A percentile compares a stretch with the other conserved stretches of the same genome.
Evolutionary conservation across 306 rosid species (phyloP).

Genomic region (Elaeagnus macrophylla): DNA sequence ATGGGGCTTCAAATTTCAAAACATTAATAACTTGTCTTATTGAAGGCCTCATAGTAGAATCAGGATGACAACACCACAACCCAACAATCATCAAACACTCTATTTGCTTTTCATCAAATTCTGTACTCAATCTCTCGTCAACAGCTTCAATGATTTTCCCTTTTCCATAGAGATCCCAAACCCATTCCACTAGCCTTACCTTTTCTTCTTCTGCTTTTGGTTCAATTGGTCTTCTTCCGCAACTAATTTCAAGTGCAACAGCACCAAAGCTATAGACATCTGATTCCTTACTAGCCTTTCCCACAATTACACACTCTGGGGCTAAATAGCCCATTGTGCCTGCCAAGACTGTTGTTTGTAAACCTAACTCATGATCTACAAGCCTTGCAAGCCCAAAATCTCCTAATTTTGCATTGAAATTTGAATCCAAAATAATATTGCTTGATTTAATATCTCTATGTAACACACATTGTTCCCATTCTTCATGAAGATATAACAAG

Average conservation of each 20-base stretch:
- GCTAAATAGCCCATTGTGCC: constrained; percentile 76
- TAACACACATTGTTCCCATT: constrained; percentile 77
- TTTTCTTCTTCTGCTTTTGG: constrained; percentile 27
- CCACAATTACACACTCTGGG: constrained; percentile 57
- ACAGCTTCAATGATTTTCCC: constrained; percentile 37
- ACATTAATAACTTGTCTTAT: constrained; percentile 59
- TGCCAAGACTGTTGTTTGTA: constrained; percentile 64
- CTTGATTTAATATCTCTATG: constrained; percentile 77
- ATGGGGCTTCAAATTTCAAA: constrained; percentile 32
- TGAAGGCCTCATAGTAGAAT: constrained; percentile 43
- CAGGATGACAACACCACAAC: constrained; percentile 74
- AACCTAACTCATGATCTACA: constrained; percentile 59
- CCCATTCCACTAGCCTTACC: constrained; percentile 62
- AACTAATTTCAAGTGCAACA: constrained; percentile 57
- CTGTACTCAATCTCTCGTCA: constrained; percentile 30
- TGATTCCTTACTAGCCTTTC: constrained; percentile 63
- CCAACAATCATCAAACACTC: constrained; percentile 49
- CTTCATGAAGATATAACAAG: constrained; percentile 63
- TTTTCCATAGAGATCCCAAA: constrained; percentile 61
- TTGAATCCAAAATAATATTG: constrained; percentile 58
- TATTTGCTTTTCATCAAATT: constrained; percentile 39
- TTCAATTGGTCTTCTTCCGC: constrained; percentile 67
- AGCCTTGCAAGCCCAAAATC: constrained; percentile 74
- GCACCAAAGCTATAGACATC: constrained; percentile 72
- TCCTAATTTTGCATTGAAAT: constrained; percentile 65